Conservation (phyloP, 306 rosid species). For the Boehmeria nivea region DNA sequence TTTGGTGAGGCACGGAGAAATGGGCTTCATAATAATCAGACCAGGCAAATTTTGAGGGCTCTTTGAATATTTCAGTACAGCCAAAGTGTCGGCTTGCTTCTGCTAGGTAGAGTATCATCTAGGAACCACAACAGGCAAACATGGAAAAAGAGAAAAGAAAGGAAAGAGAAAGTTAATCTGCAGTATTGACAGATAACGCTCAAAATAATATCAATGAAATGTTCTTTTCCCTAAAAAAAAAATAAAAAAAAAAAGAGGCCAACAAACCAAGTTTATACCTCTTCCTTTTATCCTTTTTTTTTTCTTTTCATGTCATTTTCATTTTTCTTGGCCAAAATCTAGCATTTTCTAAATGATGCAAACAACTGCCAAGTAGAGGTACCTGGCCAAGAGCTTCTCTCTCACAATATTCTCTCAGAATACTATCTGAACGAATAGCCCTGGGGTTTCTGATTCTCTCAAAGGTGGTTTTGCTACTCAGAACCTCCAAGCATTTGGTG, state of each 20-base stretch:
- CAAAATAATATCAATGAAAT: background rate
- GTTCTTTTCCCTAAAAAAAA: background rate
- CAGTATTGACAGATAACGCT: no score
- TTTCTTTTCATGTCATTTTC: no score
- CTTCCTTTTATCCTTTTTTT: no score
- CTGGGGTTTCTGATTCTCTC: slow-evolving; percentile 87
- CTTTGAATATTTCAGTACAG: slow-evolving; percentile 92
- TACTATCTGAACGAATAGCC: slow-evolving; percentile 61
- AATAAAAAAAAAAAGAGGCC: no score
- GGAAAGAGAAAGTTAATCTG: background rate
- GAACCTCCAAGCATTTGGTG: slow-evolving; percentile 85
- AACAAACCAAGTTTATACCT: no score
- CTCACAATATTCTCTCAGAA: slow-evolving; percentile 78
- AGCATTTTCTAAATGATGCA: background rate
- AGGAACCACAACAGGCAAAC: slow-evolving; percentile 16
- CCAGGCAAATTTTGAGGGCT: slow-evolving; percentile 89
- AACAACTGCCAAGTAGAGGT: slow-evolving; percentile 18
- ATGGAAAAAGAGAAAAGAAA: no score
- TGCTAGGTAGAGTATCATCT: slow-evolving; percentile 94
- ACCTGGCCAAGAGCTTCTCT: slow-evolving; percentile 96
- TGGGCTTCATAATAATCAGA: slow-evolving; percentile 89
- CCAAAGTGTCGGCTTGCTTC: slow-evolving; percentile 90
- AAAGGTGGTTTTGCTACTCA: slow-evolving; percentile 54
- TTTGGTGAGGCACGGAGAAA: slow-evolving; percentile 66
- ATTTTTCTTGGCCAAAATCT: background rate